These are phyloP conservation scores for Trypanosoma cruzi DNA, from an alignment of 208 protist genomes.

Conservation along the genomic window DNA sequence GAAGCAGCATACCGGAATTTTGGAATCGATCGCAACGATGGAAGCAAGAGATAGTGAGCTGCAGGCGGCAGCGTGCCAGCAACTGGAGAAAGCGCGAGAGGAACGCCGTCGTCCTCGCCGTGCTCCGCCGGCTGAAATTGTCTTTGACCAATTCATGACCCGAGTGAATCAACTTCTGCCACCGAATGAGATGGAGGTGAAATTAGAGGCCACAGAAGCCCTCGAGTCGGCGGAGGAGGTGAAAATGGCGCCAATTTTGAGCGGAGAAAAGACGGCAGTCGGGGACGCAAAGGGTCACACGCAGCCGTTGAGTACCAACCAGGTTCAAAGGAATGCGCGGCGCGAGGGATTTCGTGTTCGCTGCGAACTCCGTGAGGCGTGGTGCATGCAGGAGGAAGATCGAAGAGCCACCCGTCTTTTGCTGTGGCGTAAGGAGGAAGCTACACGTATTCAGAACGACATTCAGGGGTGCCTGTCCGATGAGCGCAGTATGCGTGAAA, in stretches of 20 bases:
- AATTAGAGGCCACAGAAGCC: conserved; percentile 5
- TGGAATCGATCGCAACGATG: conserved; percentile 43
- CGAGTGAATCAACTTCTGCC: conserved; percentile 46
- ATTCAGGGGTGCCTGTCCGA: conserved; percentile 5
- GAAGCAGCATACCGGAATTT: conserved; percentile 20
- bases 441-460: conserved; percentile 2
- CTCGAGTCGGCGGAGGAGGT: conserved; percentile 14
- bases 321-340: conserved; percentile 14
- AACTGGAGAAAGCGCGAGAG: conserved; percentile 17
- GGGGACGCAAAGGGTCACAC: conserved; percentile 6
- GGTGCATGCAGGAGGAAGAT: conserved; percentile 25
- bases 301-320: not conserved
- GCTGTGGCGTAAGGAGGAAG: conserved; percentile 7
- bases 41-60: conserved; percentile 36
- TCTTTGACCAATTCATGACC: conserved; percentile 50
- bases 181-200: conserved; percentile 30
- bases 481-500: not conserved
- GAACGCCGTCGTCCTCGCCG: not conserved
- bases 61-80: conserved; percentile 10
- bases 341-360: conserved; percentile 20
- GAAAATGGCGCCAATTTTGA: conserved; percentile 6
- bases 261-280: not conserved
- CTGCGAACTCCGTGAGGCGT: conserved; percentile 11
- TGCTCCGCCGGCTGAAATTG: conserved; percentile 33
- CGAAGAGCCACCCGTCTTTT: conserved; percentile 1